Base-by-base conservation (phyloP, 129 eudicot species). In the Ambrosia artemisiifolia region DNA sequence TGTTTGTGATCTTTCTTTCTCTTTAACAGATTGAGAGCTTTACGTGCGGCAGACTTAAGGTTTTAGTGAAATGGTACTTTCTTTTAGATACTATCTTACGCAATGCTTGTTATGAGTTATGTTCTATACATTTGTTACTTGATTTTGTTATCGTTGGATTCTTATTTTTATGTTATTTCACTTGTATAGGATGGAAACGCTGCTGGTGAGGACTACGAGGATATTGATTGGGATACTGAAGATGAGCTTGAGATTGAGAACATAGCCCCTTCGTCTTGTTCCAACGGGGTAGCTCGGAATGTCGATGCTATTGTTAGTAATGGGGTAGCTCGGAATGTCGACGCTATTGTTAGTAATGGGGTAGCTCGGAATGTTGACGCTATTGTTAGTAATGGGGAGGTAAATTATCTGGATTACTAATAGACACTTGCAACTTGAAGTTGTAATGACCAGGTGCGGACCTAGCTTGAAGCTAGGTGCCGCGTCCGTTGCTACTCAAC, bases 201-300 rank as follows among this genome's bases (percentile, higher is more conserved):
- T 60, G 78, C 90, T 70, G 89, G 80, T 36, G 88, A 82, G 13
- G 95, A 79, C 3, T 73, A 75, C 66, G 85, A 70, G 34, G 73
- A 79, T 75, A 72, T 82, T 78, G 88, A 87, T 61, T 91, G 97
- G 97, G 81, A 80, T 53, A 80, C 92, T 3, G 97, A 91, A 13
- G 97, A 91, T 40, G 95, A 91, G 42, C 77, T 76, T 16, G 97
- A 91, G 69, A 81, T 81, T 42, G 50, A 75, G 48, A 74, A 75
- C 78, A 69, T 75, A 38, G 71, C 80, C 63, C 68, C 82, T 11
- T 79, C 89, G 36, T 70, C 86, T 24, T 51, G 78, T 64, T 55
- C 87, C 57, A 69, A 68, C 63, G 35, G 56, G 38, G 65, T 85
- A 51, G 18, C 82, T 69, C 73, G 53, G 3, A 68, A 72, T 72